Base-by-base conservation (phyloP, 441 rosid species). In the Euphorbia celastroides region DNA sequence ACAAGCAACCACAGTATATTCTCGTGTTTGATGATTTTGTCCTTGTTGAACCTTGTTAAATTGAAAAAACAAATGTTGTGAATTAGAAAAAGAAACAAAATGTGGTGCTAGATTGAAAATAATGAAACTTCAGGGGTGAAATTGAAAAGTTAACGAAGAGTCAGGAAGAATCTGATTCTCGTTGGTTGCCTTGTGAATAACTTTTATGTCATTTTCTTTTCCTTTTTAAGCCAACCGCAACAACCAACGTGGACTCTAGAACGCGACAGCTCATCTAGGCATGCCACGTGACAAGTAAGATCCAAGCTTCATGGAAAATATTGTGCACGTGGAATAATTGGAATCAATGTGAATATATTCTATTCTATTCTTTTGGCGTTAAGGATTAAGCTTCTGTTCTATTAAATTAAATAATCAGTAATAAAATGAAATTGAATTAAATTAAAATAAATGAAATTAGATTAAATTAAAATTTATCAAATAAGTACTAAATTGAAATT, bases 141-240 rank as follows among this genome's bases (percentile, higher is more conserved):
- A 48, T 16, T 2, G 11, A 48, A 48, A 48, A 17, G 0, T 48
- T 48, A 6, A 17, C 20, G 46, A 22, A 30, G 46, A 23, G 22
- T 2, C 22, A 16, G 60, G 66, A 12, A 62, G 66, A 12, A 30
- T 42, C 62, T 62, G 73, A 62, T 63, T 27, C 68, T 62, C 51
- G 52, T 48, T 28, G 34, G 23, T 32, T 46, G 17, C 14, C 17
- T 46, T 31, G 32, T 13, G 23, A 30, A 8, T 25, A 32, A 16
- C 5, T 26, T 41, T 57, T 26, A 34, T 48, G 22, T 48, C 22
- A 16, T n/a, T 16, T 16, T 3, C 19, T n/a, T 38, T 38, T 38
- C 12, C 13, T 10, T 10, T 10, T 38, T 31, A 16, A 17, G 58
- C 50, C 44, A 38, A 68, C 57, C 50, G 48, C 44, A 69, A 36